Base-by-base conservation (phyloP, 345 rosid species). In the Corchorus olitorius region DNA sequence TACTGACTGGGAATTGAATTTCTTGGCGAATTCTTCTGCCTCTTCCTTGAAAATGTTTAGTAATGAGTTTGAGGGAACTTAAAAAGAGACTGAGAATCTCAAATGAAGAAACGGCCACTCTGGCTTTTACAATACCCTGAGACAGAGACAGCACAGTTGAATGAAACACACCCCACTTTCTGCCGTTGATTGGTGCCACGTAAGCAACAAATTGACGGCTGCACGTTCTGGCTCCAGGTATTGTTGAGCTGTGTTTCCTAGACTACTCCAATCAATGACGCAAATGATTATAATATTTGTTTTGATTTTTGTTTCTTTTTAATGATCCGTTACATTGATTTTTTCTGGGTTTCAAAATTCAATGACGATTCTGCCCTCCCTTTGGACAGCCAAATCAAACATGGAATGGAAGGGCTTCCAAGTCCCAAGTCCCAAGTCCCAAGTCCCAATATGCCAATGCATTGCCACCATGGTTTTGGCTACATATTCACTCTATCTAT, bases 201-300 rank as follows among this genome's bases (percentile, higher is more conserved):
- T 78, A 75, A 50, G 56, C 12, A 27, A 58, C 3, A 3, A 52
- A 39, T 27, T 35, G 45, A 46, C 37, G 77, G 19, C 66, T 55
- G 76, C 78, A 81, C 61, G 46, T 68, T 77, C 66, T 19, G 35
- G 35, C 13, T 59, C 67, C 13, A 66, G 76, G 46, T 53, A 34
- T 20, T 59, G 43, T 35, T 67, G 77, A 67, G 67, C 65, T 66
- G 80, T 74, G 75, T n/a, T 53, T 62, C 49, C 17, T 39, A 34
- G 35, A 20, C 37, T 14, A 39, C 27, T 20, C 75, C 79, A 70
- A 11, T 14, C 54, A 35, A 17, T 17, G 43, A 68, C 67, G 39
- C 4, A 20, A 56, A 78, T 58, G 53, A 58, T 72, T 54, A 27
- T 27, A 27, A 59, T 37, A 12, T 55, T 49, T 12, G 19, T 5